Evolutionary conservation across 805 yeast species (phyloP), one percentile per base, ranked within the genome.

Genomic region (Spathaspora girioi): DNA sequence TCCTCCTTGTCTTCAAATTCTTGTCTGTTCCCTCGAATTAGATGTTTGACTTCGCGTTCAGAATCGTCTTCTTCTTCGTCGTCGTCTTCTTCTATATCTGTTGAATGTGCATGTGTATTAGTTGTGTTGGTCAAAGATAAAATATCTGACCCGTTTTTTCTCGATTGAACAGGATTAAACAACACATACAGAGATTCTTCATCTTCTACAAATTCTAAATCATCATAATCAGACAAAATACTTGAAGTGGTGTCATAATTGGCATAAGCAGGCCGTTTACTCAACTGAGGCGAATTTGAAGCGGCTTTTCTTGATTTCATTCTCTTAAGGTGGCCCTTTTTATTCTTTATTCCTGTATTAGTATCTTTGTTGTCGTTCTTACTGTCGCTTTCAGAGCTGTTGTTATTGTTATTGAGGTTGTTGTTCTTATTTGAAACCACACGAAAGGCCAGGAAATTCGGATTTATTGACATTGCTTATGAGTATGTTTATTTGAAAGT

Each of bases 81-180:
- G 6, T 49, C 54, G 10, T 51, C 53, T 11, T 46, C 54, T 10
- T 43, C 53, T 7, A 43, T 46, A 12, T 38, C 50, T 4, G 45
- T 43, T 17, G 51, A 49, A 40, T 54, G 40, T 29, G 41, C 47
- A 12, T 40, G 48, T 12, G 29, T 50, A 29, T 54, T 54, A 11
- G 56, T 40, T 3, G 61, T 59, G 42, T 62, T 61, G 11, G 69
- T 63, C 8, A 59, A 50, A 9, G 69, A 65, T 48, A 67, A 52
- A 29, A 67, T 66, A 54, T 67, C 71, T 0, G 66, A 62, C 14
- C 58, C 67, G 9, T 48, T 53, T 41, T 46, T 53, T 11, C 18
- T 32, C 1, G 48, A 47, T 20, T 50, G 49, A 31, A 48, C 44
- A 6, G 70, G 70, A 50, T 65, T 59, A 40, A 67, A 67, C 23